Evolutionary conservation across 257 asterid species (phyloP).

Genomic region (Nicotiana attenuata): DNA sequence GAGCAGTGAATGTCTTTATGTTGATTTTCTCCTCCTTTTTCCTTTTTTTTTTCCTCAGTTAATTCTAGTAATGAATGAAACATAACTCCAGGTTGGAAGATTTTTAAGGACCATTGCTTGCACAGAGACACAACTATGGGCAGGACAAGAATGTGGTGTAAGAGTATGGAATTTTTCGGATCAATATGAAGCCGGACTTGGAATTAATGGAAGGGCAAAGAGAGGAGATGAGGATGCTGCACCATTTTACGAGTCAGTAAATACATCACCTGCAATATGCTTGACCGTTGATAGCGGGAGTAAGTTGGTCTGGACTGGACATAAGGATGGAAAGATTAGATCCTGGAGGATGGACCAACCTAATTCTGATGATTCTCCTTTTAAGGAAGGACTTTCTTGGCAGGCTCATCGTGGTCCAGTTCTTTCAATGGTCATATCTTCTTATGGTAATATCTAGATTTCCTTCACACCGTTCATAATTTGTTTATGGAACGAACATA

Average conservation of each 20-base stretch:
- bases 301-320: slow-evolving; percentile 89
- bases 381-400: slow-evolving; percentile 86
- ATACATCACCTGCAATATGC: slow-evolving; percentile 63
- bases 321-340: slow-evolving; percentile 87
- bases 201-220: slow-evolving; percentile 53
- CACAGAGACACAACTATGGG: slow-evolving; percentile 86
- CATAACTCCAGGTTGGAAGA: slow-evolving; percentile 38
- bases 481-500: neutral
- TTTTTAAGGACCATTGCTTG: slow-evolving; percentile 73
- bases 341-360: slow-evolving; percentile 87
- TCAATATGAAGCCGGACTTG: slow-evolving; percentile 66
- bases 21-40: neutral
- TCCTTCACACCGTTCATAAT: neutral
- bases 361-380: slow-evolving; percentile 49
- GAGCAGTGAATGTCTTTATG: neutral
- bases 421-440: slow-evolving; percentile 66
- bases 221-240: slow-evolving; percentile 97
- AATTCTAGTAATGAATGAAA: neutral
- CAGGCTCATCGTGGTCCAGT: slow-evolving; percentile 88
- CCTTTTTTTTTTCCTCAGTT: neutral
- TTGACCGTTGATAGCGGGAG: slow-evolving; percentile 73
- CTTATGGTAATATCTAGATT: slow-evolving; percentile 55
- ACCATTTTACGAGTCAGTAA: slow-evolving; percentile 72
- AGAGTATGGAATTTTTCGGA: slow-evolving; percentile 83
- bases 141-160: slow-evolving; percentile 90